Conservation (phyloP, 257 asterid genomes). For the Fraxinus quadrangulata region DNA sequence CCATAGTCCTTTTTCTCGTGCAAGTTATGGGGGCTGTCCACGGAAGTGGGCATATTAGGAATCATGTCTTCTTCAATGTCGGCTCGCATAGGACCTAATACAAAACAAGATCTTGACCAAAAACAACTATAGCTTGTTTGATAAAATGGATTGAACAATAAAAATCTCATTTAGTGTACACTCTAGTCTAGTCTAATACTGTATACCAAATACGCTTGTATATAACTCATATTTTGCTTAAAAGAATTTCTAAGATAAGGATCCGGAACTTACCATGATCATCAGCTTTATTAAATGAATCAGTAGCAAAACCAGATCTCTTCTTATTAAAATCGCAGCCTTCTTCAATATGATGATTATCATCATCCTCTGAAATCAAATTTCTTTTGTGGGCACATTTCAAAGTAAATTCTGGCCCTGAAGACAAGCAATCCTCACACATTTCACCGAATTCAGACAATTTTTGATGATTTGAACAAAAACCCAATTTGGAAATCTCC, state of each 20-base stretch:
- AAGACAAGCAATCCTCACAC: conserved; percentile 81
- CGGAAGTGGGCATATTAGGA: neutral
- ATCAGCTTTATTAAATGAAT: conserved; percentile 24
- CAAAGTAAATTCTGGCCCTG: conserved; percentile 39
- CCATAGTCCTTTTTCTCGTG: neutral
- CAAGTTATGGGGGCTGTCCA: neutral
- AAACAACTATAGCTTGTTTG: neutral
- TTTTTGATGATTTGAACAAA: conserved; percentile 63
- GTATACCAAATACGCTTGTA: neutral
- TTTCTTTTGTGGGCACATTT: conserved; percentile 38
- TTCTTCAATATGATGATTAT: neutral
- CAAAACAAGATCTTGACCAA: neutral
- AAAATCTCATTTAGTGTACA: neutral
- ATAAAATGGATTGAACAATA: no score
- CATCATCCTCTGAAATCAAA: conserved; percentile 15
- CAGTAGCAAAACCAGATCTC: conserved; percentile 26
- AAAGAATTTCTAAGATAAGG: no score
- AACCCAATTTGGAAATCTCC: conserved; percentile 69
- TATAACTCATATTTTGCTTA: neutral
- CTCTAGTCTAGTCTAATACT: neutral
- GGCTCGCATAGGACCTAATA: neutral
- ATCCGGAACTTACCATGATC: no score
- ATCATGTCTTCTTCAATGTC: neutral
- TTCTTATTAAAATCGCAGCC: conserved; percentile 17
- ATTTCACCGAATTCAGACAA: conserved; percentile 53